These are phyloP conservation scores for Coemansia sp. DNA, from an alignment of 192 early-diverging fungal genomes.

Conservation along the genomic window DNA sequence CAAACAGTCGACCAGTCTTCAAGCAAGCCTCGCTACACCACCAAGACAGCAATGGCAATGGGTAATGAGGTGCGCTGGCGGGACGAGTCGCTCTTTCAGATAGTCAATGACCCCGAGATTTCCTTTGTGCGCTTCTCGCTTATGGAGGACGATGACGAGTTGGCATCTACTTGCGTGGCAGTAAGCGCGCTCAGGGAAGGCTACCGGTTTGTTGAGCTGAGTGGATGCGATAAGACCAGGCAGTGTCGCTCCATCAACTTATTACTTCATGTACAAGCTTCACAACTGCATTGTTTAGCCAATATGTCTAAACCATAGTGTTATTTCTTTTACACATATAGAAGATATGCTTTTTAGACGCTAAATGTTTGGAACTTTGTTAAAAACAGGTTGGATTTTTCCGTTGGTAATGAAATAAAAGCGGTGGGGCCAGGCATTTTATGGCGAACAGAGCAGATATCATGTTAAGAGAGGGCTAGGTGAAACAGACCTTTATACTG, in stretches of 20 bases:
- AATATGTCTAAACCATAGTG: background rate
- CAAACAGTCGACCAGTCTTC: constrained; percentile 2
- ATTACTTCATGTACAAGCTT: constrained; percentile 39
- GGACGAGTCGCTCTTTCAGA: constrained; percentile 28
- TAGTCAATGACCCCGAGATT: constrained; percentile 38
- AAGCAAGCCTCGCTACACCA: constrained; percentile 18
- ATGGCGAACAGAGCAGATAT: too few species aligned
- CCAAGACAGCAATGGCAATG: constrained; percentile 14
- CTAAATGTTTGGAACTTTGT: too few species aligned
- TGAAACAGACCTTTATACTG: too few species aligned
- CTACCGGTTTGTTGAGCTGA: constrained; percentile 45
- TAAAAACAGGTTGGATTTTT: background rate
- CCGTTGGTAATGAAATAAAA: too few species aligned
- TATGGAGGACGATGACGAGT: constrained; percentile 39
- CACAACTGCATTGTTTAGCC: constrained; percentile 46
- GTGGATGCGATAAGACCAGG: constrained; percentile 29
- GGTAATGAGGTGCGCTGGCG: constrained; percentile 45
- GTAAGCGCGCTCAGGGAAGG: constrained; percentile 42
- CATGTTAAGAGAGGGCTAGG: too few species aligned
- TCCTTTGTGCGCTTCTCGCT: constrained; percentile 44
- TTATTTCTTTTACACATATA: background rate
- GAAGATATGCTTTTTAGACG: too few species aligned
- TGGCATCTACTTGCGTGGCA: constrained; percentile 36
- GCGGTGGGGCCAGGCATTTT: too few species aligned
- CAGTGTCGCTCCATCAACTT: constrained; percentile 24